Percentiles rank a stretch among this genome's conserved stretches.
Conservation (phyloP, 179 eudicot genomes). For the Pouteria campechiana region DNA sequence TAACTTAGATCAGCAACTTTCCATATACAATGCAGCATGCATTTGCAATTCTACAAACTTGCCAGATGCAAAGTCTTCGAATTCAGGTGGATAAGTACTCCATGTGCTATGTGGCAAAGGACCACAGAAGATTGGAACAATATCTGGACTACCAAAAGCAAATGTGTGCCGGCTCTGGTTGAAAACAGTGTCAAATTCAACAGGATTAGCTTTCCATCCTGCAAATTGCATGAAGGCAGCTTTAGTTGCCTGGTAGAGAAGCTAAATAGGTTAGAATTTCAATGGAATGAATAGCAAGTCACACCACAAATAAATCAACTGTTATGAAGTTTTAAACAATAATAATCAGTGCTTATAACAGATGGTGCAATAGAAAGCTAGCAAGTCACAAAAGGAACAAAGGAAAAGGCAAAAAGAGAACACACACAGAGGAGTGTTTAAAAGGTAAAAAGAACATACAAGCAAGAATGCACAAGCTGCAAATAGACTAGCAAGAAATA, state of each 20-base stretch:
- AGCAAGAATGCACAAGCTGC: no score
- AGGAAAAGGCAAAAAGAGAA: background rate
- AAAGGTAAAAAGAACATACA: no score
- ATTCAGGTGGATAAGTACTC: constrained; percentile 85
- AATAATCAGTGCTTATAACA: no score
- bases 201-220: constrained; percentile 99
- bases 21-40: no score
- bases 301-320: no score
- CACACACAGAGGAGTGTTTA: no score
- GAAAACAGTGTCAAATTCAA: constrained; percentile 95
- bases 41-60: no score
- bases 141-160: constrained; percentile 94
- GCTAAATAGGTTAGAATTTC: background rate
- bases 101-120: constrained; percentile 85
- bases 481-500: no score
- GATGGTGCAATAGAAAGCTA: no score
- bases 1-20: no score
- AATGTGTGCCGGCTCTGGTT: constrained; percentile 77
- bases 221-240: constrained; percentile 4
- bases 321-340: no score
- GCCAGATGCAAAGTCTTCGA: constrained; percentile 98
- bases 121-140: constrained; percentile 89
- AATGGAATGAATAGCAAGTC: background rate
- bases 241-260: background rate
- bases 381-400: no score